Evolutionary conservation across 495 filamentous ascomycete species (phyloP).

Genomic region (Bombardia bombarda): DNA sequence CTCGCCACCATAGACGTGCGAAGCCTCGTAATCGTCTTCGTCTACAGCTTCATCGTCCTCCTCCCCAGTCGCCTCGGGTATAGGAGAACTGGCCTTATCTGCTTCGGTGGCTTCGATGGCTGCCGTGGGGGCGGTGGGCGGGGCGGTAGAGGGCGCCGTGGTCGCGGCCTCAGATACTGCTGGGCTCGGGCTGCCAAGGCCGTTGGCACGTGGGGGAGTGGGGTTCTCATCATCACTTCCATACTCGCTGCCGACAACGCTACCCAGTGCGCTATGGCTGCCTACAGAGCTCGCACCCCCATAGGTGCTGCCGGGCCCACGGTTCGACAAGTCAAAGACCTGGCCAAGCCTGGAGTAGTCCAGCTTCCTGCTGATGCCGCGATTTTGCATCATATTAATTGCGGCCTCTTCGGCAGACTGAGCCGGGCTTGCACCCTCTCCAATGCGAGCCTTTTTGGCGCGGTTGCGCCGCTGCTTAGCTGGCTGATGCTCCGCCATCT

Average conservation of each 20-base stretch:
- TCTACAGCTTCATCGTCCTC: slow-evolving; percentile 17
- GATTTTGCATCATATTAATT: slow-evolving; percentile 60
- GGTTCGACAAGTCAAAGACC: slow-evolving; percentile 37
- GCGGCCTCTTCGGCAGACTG: slow-evolving; percentile 64
- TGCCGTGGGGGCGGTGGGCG: background rate
- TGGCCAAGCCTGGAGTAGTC: slow-evolving; percentile 63
- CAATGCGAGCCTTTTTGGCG: slow-evolving; percentile 47
- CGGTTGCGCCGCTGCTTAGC: slow-evolving; percentile 41
- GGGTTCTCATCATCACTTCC: slow-evolving; percentile 4
- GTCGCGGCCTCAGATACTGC: background rate
- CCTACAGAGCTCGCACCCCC: slow-evolving; percentile 15
- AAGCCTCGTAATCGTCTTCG: slow-evolving; percentile 14
- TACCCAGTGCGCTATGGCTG: slow-evolving; percentile 11
- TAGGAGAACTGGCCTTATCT: background rate
- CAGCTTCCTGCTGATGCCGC: slow-evolving; percentile 72
- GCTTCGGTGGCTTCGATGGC: background rate
- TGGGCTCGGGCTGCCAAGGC: background rate
- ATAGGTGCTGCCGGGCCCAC: slow-evolving; percentile 30
- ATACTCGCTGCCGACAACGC: slow-evolving; percentile 6
- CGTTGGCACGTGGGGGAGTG: background rate
- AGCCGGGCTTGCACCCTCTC: slow-evolving; percentile 47
- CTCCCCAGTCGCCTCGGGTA: background rate
- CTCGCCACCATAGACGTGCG: slow-evolving; percentile 14
- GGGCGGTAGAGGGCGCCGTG: background rate
- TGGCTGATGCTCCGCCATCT: slow-evolving; percentile 48